Conservation (phyloP, 169 alveolate genomes). For the Plasmodium yoelii region DNA sequence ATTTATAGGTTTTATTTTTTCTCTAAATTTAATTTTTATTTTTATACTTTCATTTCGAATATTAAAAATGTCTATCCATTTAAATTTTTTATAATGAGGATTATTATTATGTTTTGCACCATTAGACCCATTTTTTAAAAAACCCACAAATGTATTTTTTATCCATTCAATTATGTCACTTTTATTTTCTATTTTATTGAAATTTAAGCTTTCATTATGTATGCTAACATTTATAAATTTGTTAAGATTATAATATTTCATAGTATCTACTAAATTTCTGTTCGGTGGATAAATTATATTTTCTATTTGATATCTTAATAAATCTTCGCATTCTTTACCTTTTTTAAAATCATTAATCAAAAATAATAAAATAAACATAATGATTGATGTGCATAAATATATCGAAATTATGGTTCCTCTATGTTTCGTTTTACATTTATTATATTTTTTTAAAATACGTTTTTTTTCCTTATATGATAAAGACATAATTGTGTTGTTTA, state of each 20-base stretch:
- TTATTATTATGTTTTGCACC: background rate
- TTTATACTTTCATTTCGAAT: constrained; percentile 8
- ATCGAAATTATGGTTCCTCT: constrained; percentile 6
- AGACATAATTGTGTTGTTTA: constrained; percentile 26
- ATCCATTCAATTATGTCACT: constrained; percentile 55
- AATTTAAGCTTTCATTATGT: constrained; percentile 29
- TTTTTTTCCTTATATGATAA: constrained; percentile 65
- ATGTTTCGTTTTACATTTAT: constrained; percentile 12
- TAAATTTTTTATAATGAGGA: constrained; percentile 7
- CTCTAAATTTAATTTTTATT: constrained; percentile 31
- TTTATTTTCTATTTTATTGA: constrained; percentile 28
- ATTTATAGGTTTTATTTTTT: constrained; percentile 18
- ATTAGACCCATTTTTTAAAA: constrained; percentile 23
- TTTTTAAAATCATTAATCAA: constrained; percentile 46
- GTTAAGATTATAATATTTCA: constrained; percentile 31
- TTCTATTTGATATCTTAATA: constrained; percentile 56
- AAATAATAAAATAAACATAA: constrained; percentile 35
- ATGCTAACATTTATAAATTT: constrained; percentile 40
- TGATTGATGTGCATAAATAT: constrained; percentile 19
- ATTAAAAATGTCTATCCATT: constrained; percentile 38
- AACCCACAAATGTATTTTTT: constrained; percentile 18
- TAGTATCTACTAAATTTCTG: constrained; percentile 7
- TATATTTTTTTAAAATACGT: constrained; percentile 50
- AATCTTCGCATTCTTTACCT: constrained; percentile 30
- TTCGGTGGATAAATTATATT: constrained; percentile 34